Evolutionary conservation across 192 early-diverging fungal species (phyloP).

Genomic region (Rhizophagus clarus): DNA sequence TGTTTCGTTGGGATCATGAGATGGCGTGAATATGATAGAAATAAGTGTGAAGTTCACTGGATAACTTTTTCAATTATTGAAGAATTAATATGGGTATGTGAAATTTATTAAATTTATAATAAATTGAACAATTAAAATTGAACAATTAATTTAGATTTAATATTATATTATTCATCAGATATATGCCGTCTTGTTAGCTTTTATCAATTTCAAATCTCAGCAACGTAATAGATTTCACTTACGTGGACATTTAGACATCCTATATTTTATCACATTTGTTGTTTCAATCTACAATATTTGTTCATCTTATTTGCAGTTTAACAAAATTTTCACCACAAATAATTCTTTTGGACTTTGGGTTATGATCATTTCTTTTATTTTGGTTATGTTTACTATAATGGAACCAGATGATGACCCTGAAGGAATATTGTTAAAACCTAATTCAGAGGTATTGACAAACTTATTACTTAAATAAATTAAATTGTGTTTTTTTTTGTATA

Average conservation of each 20-base stretch:
- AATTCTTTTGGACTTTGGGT: not conserved
- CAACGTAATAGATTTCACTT: constrained; percentile 5
- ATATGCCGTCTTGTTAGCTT: not conserved
- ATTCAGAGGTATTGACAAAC: not conserved
- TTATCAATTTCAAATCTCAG: not conserved
- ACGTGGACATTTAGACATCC: constrained; percentile 2
- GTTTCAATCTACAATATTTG: not conserved
- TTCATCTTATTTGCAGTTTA: constrained; percentile 14
- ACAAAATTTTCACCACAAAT: not conserved
- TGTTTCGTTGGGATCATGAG: not conserved
- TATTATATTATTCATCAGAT: not conserved
- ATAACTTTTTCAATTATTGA: constrained; percentile 8
- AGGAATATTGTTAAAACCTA: constrained; percentile 7
- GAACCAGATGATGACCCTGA: constrained; percentile 15
- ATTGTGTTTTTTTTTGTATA: too few relatives aligned
- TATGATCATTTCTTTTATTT: not conserved
- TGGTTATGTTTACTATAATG: not conserved
- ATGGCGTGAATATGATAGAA: not conserved
- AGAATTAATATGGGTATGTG: not conserved
- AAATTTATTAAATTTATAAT: not conserved
- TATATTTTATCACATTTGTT: constrained; percentile 17
- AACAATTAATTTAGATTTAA: not conserved
- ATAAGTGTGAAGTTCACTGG: constrained; percentile 3
- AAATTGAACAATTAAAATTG: too few relatives aligned
- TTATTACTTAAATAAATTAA: not conserved